Conservation (phyloP, 495 filamentous ascomycete genomes). For the Penicillium turbatum region DNA sequence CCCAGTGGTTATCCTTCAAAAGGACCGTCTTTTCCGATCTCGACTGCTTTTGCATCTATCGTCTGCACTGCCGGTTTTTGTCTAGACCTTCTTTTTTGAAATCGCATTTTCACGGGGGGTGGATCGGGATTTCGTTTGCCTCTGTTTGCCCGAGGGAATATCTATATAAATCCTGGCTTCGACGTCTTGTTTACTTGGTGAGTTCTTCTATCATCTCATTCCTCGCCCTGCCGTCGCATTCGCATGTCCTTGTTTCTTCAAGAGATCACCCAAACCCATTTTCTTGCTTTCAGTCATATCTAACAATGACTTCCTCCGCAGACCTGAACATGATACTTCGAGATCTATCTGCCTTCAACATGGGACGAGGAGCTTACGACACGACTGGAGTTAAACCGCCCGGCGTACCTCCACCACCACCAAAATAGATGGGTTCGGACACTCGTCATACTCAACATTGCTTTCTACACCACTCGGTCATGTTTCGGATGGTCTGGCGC, state of each 20-base stretch:
- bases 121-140: slow-evolving; percentile 28
- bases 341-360: slow-evolving; percentile 47
- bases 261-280: neutral
- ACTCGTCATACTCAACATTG: slow-evolving; percentile 16
- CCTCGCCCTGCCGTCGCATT: slow-evolving; percentile 13
- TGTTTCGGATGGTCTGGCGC: slow-evolving; percentile 29
- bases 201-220: slow-evolving; percentile 20
- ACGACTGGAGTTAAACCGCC: slow-evolving; percentile 57
- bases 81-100: slow-evolving; percentile 20
- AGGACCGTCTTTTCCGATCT: slow-evolving; percentile 41
- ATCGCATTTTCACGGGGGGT: slow-evolving; percentile 20
- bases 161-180: slow-evolving; percentile 27
- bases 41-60: slow-evolving; percentile 35
- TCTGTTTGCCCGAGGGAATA: slow-evolving; percentile 12
- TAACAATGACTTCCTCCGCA: slow-evolving; percentile 35
- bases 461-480: slow-evolving; percentile 24
- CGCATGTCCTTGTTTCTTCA: neutral
- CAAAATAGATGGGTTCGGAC: slow-evolving; percentile 27
- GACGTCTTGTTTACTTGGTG: slow-evolving; percentile 25
- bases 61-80: slow-evolving; percentile 26
- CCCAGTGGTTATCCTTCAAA: slow-evolving; percentile 38
- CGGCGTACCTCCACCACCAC: slow-evolving; percentile 46
- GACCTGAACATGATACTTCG: slow-evolving; percentile 49
- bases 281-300: slow-evolving; percentile 8
- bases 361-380: slow-evolving; percentile 58